A percentile compares a stretch with the other conserved stretches of the same genome.
Evolutionary conservation across 441 rosid genomes (phyloP).

Genomic region (Raphanus hybrid): DNA sequence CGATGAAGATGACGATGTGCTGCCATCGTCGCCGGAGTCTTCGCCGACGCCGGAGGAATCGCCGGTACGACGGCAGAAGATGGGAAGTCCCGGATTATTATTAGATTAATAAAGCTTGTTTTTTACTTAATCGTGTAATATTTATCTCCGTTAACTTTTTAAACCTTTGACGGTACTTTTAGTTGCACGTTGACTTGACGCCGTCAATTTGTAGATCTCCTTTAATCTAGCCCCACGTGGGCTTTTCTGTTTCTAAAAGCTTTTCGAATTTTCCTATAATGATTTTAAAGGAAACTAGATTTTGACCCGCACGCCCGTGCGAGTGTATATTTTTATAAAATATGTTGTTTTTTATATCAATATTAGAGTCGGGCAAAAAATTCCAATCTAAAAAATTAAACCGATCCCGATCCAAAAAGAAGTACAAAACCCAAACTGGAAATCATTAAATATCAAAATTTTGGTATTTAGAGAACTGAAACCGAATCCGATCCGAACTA

Average conservation of each 20-base stretch:
- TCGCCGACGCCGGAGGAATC: conserved; percentile 30
- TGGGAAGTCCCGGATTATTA: conserved; percentile 39
- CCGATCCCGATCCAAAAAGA: too few species aligned
- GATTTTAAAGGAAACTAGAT: too few species aligned
- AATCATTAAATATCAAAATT: too few species aligned
- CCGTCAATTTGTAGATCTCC: conserved; percentile 41
- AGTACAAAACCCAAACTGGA: too few species aligned
- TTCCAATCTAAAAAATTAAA: too few species aligned
- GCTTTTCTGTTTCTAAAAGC: conserved; percentile 2
- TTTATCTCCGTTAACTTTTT: conserved; percentile 42
- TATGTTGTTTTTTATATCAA: too few species aligned
- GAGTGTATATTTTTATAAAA: too few species aligned
- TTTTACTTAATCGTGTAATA: conserved; percentile 32
- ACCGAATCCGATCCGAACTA: too few species aligned
- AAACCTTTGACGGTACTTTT: conserved; percentile 36
- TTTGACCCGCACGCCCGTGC: too few species aligned
- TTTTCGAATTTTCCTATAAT: conserved; percentile 16
- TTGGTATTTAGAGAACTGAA: too few species aligned
- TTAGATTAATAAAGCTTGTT: conserved; percentile 30
- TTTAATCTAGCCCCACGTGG: conserved; percentile 22
- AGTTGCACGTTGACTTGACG: conserved; percentile 46
- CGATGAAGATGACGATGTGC: conserved; percentile 28
- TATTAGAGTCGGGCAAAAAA: too few species aligned
- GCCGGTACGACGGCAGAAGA: conserved; percentile 40
- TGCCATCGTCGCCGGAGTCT: conserved; percentile 28